These are phyloP conservation scores for Acanthamoeba polyphaga DNA, from an alignment of 208 protist species.

Conservation along the genomic window DNA sequence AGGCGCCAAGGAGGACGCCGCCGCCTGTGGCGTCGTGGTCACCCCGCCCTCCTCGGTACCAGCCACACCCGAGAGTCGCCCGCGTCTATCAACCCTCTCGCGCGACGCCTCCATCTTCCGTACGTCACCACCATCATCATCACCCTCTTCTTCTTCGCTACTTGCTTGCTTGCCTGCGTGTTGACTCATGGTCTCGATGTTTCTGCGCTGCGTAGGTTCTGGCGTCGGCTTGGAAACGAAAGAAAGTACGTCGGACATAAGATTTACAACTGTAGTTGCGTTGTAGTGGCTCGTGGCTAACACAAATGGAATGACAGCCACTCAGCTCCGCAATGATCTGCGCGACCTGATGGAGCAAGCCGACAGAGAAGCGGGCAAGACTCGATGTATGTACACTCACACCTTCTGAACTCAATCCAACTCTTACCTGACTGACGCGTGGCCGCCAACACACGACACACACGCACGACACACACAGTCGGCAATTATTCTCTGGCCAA, in stretches of 20 bases:
- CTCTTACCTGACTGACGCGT: not conserved
- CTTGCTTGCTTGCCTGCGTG: not conserved
- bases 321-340: constrained; percentile 47
- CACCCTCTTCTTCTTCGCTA: no score
- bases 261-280: no score
- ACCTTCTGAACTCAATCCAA: not conserved
- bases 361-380: constrained; percentile 30
- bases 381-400: not conserved
- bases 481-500: constrained; percentile 63
- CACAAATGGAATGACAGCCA: not conserved
- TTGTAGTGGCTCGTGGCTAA: not conserved
- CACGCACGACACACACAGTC: not conserved
- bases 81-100: not conserved
- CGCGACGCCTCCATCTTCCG: constrained; percentile 43
- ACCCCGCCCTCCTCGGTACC: not conserved
- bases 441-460: not conserved
- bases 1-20: no score
- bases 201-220: not conserved
- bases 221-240: constrained; percentile 49
- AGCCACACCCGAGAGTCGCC: not conserved
- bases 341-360: constrained; percentile 50
- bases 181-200: not conserved
- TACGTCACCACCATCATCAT: not conserved
- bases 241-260: not conserved
- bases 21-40: not conserved